A percentile compares a stretch with the other conserved stretches of the same genome.
Conservation (phyloP, 1,284 basidiomycete species). For the Cryptococcus sp. region DNA sequence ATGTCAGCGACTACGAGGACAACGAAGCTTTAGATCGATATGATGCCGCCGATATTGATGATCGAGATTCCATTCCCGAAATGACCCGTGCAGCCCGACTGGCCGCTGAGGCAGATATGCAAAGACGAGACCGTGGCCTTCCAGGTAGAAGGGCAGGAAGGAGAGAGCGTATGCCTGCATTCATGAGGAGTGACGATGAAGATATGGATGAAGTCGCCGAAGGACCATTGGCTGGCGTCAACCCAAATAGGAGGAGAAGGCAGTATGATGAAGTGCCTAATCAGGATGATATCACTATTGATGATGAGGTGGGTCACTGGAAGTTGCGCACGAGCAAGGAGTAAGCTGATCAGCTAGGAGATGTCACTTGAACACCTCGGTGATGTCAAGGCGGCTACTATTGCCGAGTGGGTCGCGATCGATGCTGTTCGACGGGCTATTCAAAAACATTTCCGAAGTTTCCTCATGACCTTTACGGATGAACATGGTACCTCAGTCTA, state of each 20-base stretch:
- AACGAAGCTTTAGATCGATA: conserved; percentile 83
- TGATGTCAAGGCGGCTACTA: conserved; percentile 95
- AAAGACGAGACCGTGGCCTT: conserved; percentile 75
- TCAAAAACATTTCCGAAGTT: conserved; percentile 87
- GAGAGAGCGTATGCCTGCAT: conserved; percentile 73
- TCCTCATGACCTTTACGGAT: conserved; percentile 93
- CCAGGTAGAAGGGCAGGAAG: conserved; percentile 65
- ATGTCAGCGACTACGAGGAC: conserved; percentile 75
- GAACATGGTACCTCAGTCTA: conserved; percentile 89
- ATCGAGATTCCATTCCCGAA: conserved; percentile 70
- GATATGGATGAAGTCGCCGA: conserved; percentile 57
- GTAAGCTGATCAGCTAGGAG: conserved; percentile 57
- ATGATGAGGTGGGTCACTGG: conserved; percentile 61
- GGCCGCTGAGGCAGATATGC: conserved; percentile 84
- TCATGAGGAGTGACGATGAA: conserved; percentile 72
- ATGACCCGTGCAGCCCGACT: conserved; percentile 70
- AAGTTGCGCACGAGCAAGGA: no score
- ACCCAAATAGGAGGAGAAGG: conserved; percentile 63
- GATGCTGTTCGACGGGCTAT: conserved; percentile 87
- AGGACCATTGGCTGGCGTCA: conserved; percentile 63
- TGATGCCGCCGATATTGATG: conserved; percentile 80
- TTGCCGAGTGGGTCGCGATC: conserved; percentile 93
- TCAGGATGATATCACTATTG: conserved; percentile 73
- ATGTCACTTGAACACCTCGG: conserved; percentile 92
- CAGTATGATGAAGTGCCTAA: conserved; percentile 85